Conservation (phyloP, 352 stramenopile genomes). For the Phytophthora kernoviae region DNA sequence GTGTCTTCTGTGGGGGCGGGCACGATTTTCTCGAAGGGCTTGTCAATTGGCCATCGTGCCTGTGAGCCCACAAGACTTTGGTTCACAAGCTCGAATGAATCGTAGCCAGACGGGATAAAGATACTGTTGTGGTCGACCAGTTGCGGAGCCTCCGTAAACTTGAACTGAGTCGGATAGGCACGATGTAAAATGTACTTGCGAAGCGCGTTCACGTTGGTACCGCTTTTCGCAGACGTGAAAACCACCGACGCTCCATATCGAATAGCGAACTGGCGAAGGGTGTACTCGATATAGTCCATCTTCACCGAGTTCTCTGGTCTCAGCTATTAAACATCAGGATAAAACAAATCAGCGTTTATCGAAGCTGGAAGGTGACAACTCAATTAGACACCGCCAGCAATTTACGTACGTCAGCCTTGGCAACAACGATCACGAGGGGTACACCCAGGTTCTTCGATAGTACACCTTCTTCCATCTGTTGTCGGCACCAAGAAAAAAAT, state of each 20-base stretch:
- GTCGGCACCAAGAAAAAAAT: conserved; percentile 1
- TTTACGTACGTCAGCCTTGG: conserved; percentile 74
- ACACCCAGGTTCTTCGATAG: conserved; percentile 82
- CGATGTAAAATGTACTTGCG: conserved; percentile 82
- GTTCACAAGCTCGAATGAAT: conserved; percentile 75
- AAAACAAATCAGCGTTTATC: neutral
- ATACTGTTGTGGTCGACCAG: conserved; percentile 73
- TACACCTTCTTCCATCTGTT: conserved; percentile 76
- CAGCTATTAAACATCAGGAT: conserved; percentile 39
- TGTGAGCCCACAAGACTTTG: conserved; percentile 80
- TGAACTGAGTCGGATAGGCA: conserved; percentile 68
- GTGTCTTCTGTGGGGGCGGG: conserved; percentile 55
- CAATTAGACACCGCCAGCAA: neutral
- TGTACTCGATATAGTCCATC: conserved; percentile 88
- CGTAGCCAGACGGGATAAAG: conserved; percentile 80
- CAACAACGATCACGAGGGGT: conserved; percentile 71
- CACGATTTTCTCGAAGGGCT: conserved; percentile 85
- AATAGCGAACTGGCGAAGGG: conserved; percentile 78
- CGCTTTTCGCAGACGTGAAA: conserved; percentile 84
- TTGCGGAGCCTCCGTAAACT: conserved; percentile 70
- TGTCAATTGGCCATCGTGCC: conserved; percentile 74
- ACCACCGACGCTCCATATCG: conserved; percentile 77
- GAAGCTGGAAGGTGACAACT: too few species aligned
- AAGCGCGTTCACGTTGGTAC: conserved; percentile 72
- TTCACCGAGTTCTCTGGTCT: conserved; percentile 82